A percentile compares a stretch with the other conserved stretches of the same genome.
Evolutionary conservation across 305 asterid genomes (phyloP).

Genomic region (Solanum aculeatissimum): DNA sequence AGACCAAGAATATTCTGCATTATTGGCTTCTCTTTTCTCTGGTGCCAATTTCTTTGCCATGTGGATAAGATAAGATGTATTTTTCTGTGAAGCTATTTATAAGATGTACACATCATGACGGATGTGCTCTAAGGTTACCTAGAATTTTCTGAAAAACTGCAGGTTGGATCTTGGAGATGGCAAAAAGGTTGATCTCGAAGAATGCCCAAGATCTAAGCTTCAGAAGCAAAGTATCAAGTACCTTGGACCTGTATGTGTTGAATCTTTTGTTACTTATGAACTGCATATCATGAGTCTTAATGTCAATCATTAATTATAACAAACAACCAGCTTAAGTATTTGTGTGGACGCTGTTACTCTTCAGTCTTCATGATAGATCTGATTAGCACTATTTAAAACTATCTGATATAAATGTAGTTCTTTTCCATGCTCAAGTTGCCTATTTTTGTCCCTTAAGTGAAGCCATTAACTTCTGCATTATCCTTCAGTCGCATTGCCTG

Average conservation of each 20-base stretch:
- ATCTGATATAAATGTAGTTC: not conserved
- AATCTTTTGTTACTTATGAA: not conserved
- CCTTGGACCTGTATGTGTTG: constrained; percentile 73
- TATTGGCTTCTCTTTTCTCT: not conserved
- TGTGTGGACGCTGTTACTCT: not conserved
- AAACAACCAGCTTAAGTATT: not conserved
- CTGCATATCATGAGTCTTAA: not conserved
- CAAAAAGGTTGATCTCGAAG: constrained; percentile 54
- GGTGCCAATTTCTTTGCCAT: not conserved
- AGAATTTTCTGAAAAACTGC: not conserved
- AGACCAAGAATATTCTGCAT: not conserved
- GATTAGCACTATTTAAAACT: not conserved
- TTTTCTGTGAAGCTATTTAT: not conserved
- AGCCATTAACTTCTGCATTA: not conserved
- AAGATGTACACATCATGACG: not conserved
- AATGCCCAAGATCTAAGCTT: constrained; percentile 67
- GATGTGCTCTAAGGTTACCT: not conserved
- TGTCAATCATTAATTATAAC: not conserved
- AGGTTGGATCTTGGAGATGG: constrained; percentile 98
- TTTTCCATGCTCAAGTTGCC: not conserved
- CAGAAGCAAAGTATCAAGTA: constrained; percentile 21
- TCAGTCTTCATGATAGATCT: not conserved
- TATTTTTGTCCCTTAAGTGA: not conserved
- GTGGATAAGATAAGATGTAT: not conserved
- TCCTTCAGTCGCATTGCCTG: not conserved